Evolutionary conservation across 1,284 basidiomycete species (phyloP).

Genomic region (Microbotryomycetes sp.): DNA sequence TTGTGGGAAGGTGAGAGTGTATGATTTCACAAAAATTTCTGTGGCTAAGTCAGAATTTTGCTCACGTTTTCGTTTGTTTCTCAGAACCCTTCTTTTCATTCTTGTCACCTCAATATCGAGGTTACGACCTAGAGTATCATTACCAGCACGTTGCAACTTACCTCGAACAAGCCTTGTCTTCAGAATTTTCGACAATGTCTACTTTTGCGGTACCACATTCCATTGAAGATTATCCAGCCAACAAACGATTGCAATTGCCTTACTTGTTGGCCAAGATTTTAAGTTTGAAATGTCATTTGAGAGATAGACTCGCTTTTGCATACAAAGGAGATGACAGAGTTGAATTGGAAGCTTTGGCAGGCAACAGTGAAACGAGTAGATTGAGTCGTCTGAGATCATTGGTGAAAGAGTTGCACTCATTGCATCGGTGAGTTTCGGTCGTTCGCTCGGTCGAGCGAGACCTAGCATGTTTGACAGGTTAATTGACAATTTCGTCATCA

Average conservation of each 20-base stretch:
- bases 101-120: constrained; percentile 36
- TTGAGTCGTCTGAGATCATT: constrained; percentile 30
- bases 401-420: constrained; percentile 36
- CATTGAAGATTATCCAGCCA: constrained; percentile 31
- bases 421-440: constrained; percentile 37
- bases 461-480: background rate
- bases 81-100: constrained; percentile 39
- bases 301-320: constrained; percentile 33
- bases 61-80: background rate
- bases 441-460: background rate
- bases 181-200: constrained; percentile 25
- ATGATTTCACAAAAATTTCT: background rate
- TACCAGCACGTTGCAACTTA: constrained; percentile 32
- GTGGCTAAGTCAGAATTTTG: constrained; percentile 33
- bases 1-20: constrained; percentile 41
- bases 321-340: constrained; percentile 29
- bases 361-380: constrained; percentile 16
- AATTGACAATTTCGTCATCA: background rate
- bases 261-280: constrained; percentile 36
- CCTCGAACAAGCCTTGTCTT: constrained; percentile 33
- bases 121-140: constrained; percentile 37
- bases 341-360: constrained; percentile 33
- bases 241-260: constrained; percentile 33
- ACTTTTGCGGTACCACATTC: constrained; percentile 29
- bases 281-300: constrained; percentile 36